phyloP scores from a whole-genome alignment of 192 early-diverging fungal genomes.

The Gryganskiella cystojenkinii region DNA sequence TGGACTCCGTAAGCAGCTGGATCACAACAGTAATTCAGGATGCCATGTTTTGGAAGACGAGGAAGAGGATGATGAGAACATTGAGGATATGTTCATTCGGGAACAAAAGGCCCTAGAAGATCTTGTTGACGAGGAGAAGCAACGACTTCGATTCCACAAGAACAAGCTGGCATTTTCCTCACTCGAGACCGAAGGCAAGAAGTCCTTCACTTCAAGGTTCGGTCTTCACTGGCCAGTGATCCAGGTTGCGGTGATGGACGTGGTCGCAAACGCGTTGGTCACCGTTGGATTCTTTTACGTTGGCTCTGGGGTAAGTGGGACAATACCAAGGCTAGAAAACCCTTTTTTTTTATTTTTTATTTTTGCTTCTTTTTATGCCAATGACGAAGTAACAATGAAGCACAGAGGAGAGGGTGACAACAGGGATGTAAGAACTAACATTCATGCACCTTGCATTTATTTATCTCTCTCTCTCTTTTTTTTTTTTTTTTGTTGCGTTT shows the following conservation, averaged over 20 bases:
- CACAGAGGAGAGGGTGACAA: too few species aligned
- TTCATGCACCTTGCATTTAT: too few species aligned
- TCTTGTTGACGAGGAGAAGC: conserved; percentile 22
- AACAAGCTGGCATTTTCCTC: neutral
- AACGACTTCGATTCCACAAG: neutral
- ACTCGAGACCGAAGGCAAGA: neutral
- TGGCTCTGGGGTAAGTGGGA: conserved; percentile 65
- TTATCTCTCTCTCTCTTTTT: too few species aligned
- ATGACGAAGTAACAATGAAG: too few species aligned
- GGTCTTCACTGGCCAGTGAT: conserved; percentile 37
- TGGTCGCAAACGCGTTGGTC: conserved; percentile 63
- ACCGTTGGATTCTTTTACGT: conserved; percentile 68
- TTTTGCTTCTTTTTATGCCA: too few species aligned
- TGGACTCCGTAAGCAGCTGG: neutral
- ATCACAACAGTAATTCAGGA: neutral
- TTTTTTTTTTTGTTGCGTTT: conserved; percentile 12
- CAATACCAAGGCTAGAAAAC: neutral
- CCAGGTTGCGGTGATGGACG: conserved; percentile 58
- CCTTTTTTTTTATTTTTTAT: neutral
- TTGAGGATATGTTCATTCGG: conserved; percentile 17
- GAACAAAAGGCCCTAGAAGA: neutral
- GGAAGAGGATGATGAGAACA: conserved; percentile 18
- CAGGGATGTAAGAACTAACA: too few species aligned
- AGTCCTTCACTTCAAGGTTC: neutral
- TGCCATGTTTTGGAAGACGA: neutral